Conservation (phyloP, 2,329 filamentous ascomycete species). For the Cytospora chrysosperma region DNA sequence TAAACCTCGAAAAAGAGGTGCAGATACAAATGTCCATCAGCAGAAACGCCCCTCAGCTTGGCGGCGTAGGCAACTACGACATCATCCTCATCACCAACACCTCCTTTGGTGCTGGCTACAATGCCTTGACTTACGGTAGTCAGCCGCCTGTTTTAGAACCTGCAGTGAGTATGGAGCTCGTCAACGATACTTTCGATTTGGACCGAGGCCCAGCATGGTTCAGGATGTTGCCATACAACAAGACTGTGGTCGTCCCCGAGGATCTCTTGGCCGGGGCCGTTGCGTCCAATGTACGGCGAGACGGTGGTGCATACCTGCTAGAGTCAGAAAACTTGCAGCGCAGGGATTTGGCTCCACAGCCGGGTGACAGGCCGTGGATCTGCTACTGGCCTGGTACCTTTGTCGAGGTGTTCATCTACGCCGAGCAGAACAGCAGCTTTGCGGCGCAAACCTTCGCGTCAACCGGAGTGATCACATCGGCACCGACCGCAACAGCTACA, state of each 20-base stretch:
- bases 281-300: slow-evolving; percentile 29
- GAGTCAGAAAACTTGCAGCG: slow-evolving; percentile 35
- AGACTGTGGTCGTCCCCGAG: slow-evolving; percentile 54
- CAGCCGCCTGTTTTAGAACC: slow-evolving; percentile 47
- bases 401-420: slow-evolving; percentile 58
- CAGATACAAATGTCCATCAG: slow-evolving; percentile 40
- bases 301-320: slow-evolving; percentile 18
- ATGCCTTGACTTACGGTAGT: slow-evolving; percentile 49
- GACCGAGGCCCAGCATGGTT: slow-evolving; percentile 55
- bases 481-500: slow-evolving; percentile 22
- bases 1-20: slow-evolving; percentile 46
- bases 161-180: slow-evolving; percentile 43
- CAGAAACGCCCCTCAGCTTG: slow-evolving; percentile 29
- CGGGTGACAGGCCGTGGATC: slow-evolving; percentile 56
- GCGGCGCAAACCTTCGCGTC: slow-evolving; percentile 17
- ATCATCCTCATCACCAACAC: slow-evolving; percentile 41
- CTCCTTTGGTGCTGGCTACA: slow-evolving; percentile 32
- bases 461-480: slow-evolving; percentile 23
- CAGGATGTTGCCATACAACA: slow-evolving; percentile 50
- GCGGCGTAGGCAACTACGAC: slow-evolving; percentile 38
- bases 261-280: slow-evolving; percentile 32
- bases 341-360: slow-evolving; percentile 38
- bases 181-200: slow-evolving; percentile 50
- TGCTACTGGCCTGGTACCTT: slow-evolving; percentile 57
- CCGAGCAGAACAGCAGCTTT: slow-evolving; percentile 49